Base-by-base conservation (phyloP, 805 yeast genomes). In the Metschnikowia kunwiensis region DNA sequence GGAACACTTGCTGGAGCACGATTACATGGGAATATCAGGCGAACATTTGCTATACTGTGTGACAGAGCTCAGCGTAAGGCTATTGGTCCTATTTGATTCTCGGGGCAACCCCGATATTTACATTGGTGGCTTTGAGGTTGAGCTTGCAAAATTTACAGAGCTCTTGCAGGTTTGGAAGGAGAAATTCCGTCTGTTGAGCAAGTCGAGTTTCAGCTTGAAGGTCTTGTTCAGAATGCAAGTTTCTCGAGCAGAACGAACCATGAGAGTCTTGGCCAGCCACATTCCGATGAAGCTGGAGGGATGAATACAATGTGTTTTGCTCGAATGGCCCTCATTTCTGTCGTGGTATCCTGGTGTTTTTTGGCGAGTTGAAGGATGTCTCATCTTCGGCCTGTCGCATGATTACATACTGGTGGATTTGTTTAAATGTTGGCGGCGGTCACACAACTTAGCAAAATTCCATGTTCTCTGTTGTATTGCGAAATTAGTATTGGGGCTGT, bases 71-170 rank as follows among this genome's bases (percentile, higher is more conserved):
- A 22, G 16, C 15, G 27, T 24, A 6, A 23, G 34, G 20, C 27
- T 31, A 15, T 31, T 31, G 34, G 26, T 16, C 7, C 17, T 31
- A 5, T 24, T n/a, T 23, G 27, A 31, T 31, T 18, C 25, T 22
- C 9, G 14, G 5, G 34, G 34, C 5, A 5, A 8, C 5, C 34
- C 27, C 3, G 27, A 23, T 17, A 24, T n/a, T 23, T 9, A 5
- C 5, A 14, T 11, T 6, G 18, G 7, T 10, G 27, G 22, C 7
- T 21, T 12, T 19, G n/a, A 8, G 12, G 8, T n/a, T 11, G 14
- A 19, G 14, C 8, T 30, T 7, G n/a, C 18, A 11, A n/a, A 15
- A 30, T 21, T 30, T 13, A 13, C 12, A 9, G 25, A n/a, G 6
- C 2, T 20, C 1, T 14, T 30, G 9, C 9, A 14, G 7, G 3